Evolutionary conservation across 78 protist genomes (phyloP).

Genomic region (Dictyostelium purpureum): DNA sequence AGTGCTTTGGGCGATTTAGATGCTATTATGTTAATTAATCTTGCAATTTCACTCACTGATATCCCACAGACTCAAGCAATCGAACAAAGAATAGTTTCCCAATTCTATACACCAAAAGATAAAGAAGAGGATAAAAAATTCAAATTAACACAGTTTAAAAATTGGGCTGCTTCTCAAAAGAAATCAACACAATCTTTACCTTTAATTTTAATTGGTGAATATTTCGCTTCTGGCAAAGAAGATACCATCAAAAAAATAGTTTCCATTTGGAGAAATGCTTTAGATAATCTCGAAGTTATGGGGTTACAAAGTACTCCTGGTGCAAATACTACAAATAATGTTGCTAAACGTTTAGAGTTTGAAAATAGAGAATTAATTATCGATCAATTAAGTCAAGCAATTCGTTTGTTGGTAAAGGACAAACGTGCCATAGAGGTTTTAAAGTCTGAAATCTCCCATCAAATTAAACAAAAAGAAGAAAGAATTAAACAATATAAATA

Average conservation of each 20-base stretch:
- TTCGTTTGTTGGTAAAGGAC: conserved; percentile 36
- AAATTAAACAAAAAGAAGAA: conserved; percentile 22
- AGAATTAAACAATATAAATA: conserved; percentile 4
- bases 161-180: conserved; percentile 25
- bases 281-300: conserved; percentile 20
- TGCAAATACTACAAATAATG: background rate
- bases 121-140: background rate
- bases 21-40: conserved; percentile 30
- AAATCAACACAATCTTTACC: conserved; percentile 13
- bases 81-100: background rate
- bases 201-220: conserved; percentile 41
- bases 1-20: conserved; percentile 37
- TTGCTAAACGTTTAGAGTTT: conserved; percentile 15
- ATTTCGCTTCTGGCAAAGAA: conserved; percentile 49
- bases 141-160: background rate
- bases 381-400: conserved; percentile 66
- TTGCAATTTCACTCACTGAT: conserved; percentile 1
- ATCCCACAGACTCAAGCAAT: background rate
- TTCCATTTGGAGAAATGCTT: conserved; percentile 17
- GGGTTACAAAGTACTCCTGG: background rate
- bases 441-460: conserved; percentile 34
- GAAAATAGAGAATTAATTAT: conserved; percentile 35
- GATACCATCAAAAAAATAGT: background rate
- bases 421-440: background rate
- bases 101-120: background rate